phyloP scores from a whole-genome alignment of 257 asterid species.

The Solanum verrucosum region DNA sequence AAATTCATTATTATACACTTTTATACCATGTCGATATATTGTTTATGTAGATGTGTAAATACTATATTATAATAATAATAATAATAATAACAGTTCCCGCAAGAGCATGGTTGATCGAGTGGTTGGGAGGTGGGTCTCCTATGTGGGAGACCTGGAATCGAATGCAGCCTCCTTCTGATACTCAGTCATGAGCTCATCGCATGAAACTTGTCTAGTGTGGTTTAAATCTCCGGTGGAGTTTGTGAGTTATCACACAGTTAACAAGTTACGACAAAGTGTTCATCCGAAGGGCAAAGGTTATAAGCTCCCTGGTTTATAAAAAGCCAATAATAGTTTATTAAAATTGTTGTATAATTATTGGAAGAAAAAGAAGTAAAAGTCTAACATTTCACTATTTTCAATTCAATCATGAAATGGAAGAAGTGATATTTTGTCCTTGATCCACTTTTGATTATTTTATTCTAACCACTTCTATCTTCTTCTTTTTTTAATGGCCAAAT shows the following conservation, averaged over 20 bases:
- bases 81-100: too few relatives aligned
- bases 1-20: neutral
- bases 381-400: neutral
- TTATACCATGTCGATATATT: neutral
- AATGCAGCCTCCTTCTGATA: too few relatives aligned
- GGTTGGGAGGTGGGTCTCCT: too few relatives aligned
- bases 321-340: too few relatives aligned
- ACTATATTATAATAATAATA: too few relatives aligned
- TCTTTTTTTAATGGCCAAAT: neutral
- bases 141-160: too few relatives aligned
- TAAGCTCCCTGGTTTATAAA: too few relatives aligned
- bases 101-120: neutral
- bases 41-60: neutral
- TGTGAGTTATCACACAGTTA: too few relatives aligned
- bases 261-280: too few relatives aligned
- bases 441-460: neutral
- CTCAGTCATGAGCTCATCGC: too few relatives aligned
- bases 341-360: neutral
- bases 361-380: neutral
- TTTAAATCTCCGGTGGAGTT: accelerated
- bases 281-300: too few relatives aligned
- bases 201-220: too few relatives aligned
- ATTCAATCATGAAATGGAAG: neutral
- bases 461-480: neutral
- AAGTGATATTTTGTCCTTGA: neutral